Evolutionary conservation across 2,329 filamentous ascomycete species (phyloP), one percentile per base, ranked within the genome.

Genomic region (Ciborinia camelliae): DNA sequence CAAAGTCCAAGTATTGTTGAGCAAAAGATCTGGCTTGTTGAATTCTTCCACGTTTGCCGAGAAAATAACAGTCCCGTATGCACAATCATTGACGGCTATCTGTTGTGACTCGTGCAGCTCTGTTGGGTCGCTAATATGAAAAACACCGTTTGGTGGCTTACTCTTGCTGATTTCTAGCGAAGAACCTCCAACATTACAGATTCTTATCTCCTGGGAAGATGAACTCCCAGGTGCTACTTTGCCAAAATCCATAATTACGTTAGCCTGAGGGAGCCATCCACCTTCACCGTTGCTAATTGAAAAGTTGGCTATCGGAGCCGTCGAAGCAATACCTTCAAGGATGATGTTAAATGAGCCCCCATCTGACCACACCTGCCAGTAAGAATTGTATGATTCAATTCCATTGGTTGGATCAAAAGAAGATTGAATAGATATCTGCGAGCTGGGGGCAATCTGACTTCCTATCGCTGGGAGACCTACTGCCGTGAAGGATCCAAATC

Each of bases 1-100:
- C 57, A 78, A 68, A 20, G 74, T 77, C 77, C 77, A 79, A 14
- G 68, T 65, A 26, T 71, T 71, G 35, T 69, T 71, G 10, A 71
- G 62, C 9, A 67, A 47, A 14, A 71, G 70, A 10, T 69, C 62
- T 9, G 66, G 68, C 8, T 65, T 51, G 59, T 76, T 73, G 12
- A 69, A 69, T 23, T 68, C 67, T 60, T 71, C 68, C 8, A 70
- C 69, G 4, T 68, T 68, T 1, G 74, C 63, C 6, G 66, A 67
- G 37, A 75, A 70, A 4, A 73, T 45, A 12, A 76, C 73, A 1
- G 68, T 71, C 9, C 70, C 74, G 57, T 69, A 72, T 1, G 72
- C 71, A 63, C 73, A 75, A 15, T 67, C 58, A n/a, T 65, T 66
- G 37, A 73, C 68, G 14, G 67, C 55, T 41, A 75, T 74, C 7